Base-by-base conservation (phyloP, 768 basidiomycete species). In the Pholiota conissans region DNA sequence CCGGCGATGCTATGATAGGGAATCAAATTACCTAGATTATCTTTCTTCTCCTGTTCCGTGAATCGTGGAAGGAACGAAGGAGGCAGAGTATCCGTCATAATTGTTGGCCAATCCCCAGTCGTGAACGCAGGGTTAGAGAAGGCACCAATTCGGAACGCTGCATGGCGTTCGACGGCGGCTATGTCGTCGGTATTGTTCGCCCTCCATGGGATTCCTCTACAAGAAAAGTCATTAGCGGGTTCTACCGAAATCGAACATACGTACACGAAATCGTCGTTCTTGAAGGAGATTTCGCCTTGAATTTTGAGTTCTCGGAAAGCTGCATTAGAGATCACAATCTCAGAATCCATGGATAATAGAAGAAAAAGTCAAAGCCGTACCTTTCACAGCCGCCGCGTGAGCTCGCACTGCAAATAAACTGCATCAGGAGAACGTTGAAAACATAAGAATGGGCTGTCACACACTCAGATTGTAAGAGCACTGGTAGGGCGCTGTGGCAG, bases 281-380 rank as follows among this genome's bases (percentile, higher is more conserved):
- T 84, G 67, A 81, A 78, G 0, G 79, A 71, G 27, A 84, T 83
- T 61, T 81, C 77, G n/a, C 81, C 81, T 47, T 73, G 55, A n/a
- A 79, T 80, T 18, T 73, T 73, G 74, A 82, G 73, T 46, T 70
- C 69, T 48, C 79, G 70, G 67, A 82, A 83, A 0, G 74, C 77
- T 77, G 30, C 20, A 27, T 16, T n/a, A n/a, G n/a, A 5, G 18
- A 48, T 29, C 22, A 35, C 26, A n/a, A n/a, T n/a, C n/a, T n/a
- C n/a, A n/a, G n/a, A n/a, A n/a, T 24, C 10, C 5, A 24, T 10
- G 22, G 10, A n/a, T 26, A 20, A 45, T 24, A 27, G 0, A 16
- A 11, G 45, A 28, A 10, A 42, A n/a, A 9, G 8, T 11, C 8
- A 2, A 7, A 35, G 22, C 26, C 22, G 49, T 63, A 76, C 78